phyloP scores from a whole-genome alignment of 257 asterid species.

The Prunella vulgaris region DNA sequence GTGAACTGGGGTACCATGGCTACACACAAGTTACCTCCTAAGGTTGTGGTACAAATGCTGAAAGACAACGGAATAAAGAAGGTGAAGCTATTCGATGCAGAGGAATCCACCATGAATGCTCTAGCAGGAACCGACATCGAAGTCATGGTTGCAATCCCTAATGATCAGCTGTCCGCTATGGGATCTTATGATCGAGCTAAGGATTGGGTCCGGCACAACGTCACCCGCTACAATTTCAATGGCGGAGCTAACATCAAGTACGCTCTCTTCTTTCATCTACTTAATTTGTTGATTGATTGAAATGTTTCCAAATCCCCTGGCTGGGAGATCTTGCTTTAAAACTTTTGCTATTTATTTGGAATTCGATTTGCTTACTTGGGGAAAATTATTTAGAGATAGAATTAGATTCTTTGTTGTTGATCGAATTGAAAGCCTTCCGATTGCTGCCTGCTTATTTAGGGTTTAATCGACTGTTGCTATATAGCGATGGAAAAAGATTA shows the following conservation, averaged over 20 bases:
- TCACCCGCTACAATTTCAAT: conserved; percentile 53
- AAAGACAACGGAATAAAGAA: conserved; percentile 58
- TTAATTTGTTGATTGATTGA: too few relatives aligned
- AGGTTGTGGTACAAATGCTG: conserved; percentile 54
- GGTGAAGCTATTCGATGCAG: conserved; percentile 73
- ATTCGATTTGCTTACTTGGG: too few relatives aligned
- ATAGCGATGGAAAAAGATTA: too few relatives aligned
- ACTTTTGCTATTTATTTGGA: too few relatives aligned
- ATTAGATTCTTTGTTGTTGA: too few relatives aligned
- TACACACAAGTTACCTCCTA: conserved; percentile 55
- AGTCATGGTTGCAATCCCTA: conserved; percentile 81
- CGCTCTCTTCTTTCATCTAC: too few relatives aligned
- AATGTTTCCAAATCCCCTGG: too few relatives aligned
- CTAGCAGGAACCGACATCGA: conserved; percentile 58
- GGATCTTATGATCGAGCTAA: conserved; percentile 50
- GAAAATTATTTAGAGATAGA: too few relatives aligned
- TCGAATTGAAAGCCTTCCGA: too few relatives aligned
- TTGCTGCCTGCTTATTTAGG: too few relatives aligned
- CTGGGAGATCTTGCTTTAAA: too few relatives aligned
- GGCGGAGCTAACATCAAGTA: conserved; percentile 80
- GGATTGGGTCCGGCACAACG: conserved; percentile 59
- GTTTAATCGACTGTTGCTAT: too few relatives aligned
- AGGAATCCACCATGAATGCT: conserved; percentile 60
- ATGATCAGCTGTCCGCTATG: conserved; percentile 62
- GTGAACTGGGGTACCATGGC: conserved; percentile 92